Percentiles rank a stretch among this genome's conserved stretches.
Evolutionary conservation across 805 yeast genomes (phyloP).

Genomic region (Sugiyamaella marilandica): DNA sequence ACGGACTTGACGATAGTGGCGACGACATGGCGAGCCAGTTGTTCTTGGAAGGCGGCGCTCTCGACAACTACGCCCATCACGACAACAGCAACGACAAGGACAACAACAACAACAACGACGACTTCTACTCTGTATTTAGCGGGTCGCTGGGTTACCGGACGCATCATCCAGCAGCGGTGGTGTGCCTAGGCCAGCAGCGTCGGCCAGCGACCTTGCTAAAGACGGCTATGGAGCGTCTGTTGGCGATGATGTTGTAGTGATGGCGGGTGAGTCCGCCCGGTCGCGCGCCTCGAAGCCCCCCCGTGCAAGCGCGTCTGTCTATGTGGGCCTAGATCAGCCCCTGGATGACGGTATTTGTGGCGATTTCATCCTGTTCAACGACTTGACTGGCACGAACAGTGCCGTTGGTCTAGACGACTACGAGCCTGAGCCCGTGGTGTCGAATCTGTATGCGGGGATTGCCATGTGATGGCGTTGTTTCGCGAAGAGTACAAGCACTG

Average conservation of each 20-base stretch:
- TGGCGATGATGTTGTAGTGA: slow-evolving; percentile 4
- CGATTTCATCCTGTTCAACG: slow-evolving; percentile 19
- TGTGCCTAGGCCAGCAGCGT: slow-evolving; percentile 27
- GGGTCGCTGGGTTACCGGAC: slow-evolving; percentile 19
- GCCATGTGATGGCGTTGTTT: slow-evolving; percentile 8
- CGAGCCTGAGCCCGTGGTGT: slow-evolving; percentile 17
- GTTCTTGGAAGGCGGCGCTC: neutral
- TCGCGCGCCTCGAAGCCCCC: slow-evolving; percentile 5
- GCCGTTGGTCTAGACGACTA: slow-evolving; percentile 10
- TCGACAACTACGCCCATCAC: neutral
- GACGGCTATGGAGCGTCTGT: slow-evolving; percentile 7
- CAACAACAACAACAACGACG: neutral
- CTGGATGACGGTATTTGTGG: slow-evolving; percentile 10
- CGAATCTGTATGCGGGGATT: slow-evolving; percentile 22
- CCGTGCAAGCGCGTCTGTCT: slow-evolving; percentile 1
- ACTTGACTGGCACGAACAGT: slow-evolving; percentile 13
- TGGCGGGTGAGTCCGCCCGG: neutral
- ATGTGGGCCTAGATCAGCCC: neutral
- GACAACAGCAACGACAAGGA: neutral
- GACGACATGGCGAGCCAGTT: neutral
- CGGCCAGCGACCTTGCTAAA: slow-evolving; percentile 16
- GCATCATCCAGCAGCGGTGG: slow-evolving; percentile 33
- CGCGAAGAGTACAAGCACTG: slow-evolving; percentile 1
- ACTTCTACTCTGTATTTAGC: slow-evolving; percentile 1
- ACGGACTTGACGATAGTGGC: slow-evolving; percentile 5